Evolutionary conservation across 2,329 filamentous ascomycete species (phyloP).

Genomic region (Sphaceloma murrayae): DNA sequence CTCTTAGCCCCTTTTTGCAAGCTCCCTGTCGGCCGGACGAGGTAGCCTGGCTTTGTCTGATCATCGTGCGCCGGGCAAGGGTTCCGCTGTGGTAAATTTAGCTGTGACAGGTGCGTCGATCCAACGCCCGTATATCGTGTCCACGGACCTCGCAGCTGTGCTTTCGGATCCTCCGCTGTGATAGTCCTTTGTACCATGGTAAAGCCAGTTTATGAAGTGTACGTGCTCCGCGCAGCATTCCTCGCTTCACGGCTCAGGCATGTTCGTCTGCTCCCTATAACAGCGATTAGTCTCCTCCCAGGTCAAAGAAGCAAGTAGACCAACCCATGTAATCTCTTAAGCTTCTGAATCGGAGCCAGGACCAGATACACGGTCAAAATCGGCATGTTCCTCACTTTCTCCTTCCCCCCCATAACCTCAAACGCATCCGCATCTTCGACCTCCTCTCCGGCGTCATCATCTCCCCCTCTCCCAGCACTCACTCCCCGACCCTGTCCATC

Average conservation of each 20-base stretch:
- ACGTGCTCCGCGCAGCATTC: no score
- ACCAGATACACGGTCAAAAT: constrained; percentile 55
- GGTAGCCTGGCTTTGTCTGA: no score
- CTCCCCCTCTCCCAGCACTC: constrained; percentile 16
- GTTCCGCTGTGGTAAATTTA: no score
- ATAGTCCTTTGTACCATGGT: no score
- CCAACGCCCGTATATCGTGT: no score
- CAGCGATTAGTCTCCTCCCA: constrained; percentile 17
- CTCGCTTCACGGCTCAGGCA: constrained; percentile 43
- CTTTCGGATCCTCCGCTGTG: no score
- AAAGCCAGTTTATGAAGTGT: no score
- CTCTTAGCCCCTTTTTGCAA: no score
- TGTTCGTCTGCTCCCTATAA: constrained; percentile 24
- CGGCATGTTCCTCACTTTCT: constrained; percentile 40
- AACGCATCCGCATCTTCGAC: constrained; percentile 37
- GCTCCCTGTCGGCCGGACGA: no score
- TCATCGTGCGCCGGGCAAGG: no score
- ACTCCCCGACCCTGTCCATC: constrained; percentile 2
- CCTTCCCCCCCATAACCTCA: constrained; percentile 45
- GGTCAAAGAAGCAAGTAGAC: neutral
- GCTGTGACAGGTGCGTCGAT: no score
- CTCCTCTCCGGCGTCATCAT: constrained; percentile 22
- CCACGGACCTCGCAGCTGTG: no score
- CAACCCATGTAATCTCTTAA: constrained; percentile 41
- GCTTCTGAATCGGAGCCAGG: constrained; percentile 43